Conservation (phyloP, 345 rosid genomes). For the Pistacia vera region DNA sequence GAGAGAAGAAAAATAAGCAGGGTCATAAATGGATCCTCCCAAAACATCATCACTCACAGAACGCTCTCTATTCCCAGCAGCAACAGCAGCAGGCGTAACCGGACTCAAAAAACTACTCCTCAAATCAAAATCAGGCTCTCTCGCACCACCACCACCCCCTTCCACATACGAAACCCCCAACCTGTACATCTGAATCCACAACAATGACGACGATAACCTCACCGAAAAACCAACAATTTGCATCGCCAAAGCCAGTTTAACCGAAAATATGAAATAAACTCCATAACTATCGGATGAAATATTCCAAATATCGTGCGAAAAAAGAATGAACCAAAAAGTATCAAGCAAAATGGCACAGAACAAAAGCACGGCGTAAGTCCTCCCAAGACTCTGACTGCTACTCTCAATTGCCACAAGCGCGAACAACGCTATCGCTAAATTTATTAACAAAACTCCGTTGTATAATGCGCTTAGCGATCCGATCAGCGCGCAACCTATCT, state of each 20-base stretch:
- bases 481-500: constrained; percentile 85
- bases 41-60: constrained; percentile 58
- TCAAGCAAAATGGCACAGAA: constrained; percentile 68
- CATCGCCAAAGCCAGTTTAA: constrained; percentile 81
- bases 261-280: constrained; percentile 58
- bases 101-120: constrained; percentile 76
- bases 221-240: constrained; percentile 74
- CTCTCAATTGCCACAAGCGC: constrained; percentile 91
- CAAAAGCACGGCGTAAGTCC: constrained; percentile 82
- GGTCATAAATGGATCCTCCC: constrained; percentile 69
- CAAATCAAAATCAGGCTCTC: constrained; percentile 49
- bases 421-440: constrained; percentile 74
- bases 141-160: not conserved
- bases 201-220: constrained; percentile 72
- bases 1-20: constrained; percentile 61
- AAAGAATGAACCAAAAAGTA: constrained; percentile 71
- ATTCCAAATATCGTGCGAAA: constrained; percentile 66
- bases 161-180: constrained; percentile 65
- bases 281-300: constrained; percentile 57
- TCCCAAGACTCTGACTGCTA: constrained; percentile 76
- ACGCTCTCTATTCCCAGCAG: constrained; percentile 23
- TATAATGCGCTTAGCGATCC: constrained; percentile 88
- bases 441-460: constrained; percentile 76
- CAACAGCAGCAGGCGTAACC: constrained; percentile 40
- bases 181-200: constrained; percentile 95